These are phyloP conservation scores for Nicotiana knightiana DNA, from an alignment of 257 asterid species.

Conservation along the genomic window DNA sequence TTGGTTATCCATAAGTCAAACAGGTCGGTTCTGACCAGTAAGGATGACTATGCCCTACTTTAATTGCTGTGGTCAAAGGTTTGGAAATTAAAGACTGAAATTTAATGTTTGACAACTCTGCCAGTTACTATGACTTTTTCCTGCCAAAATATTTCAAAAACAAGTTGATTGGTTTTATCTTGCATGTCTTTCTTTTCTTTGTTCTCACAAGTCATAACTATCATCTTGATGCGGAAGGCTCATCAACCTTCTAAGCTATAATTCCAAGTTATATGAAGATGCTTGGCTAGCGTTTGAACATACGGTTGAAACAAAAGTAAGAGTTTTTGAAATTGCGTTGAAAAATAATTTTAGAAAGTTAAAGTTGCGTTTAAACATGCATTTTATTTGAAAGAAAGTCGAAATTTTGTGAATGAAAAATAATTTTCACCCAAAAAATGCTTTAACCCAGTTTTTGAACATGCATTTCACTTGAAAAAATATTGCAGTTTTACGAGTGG, in stretches of 20 bases:
- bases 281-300: too few relatives aligned
- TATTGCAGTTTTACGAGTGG: too few relatives aligned
- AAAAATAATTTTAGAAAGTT: too few relatives aligned
- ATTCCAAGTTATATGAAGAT: neutral
- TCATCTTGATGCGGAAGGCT: neutral
- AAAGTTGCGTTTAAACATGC: too few relatives aligned
- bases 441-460: too few relatives aligned
- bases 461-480: too few relatives aligned
- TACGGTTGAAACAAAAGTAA: too few relatives aligned
- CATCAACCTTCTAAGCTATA: neutral
- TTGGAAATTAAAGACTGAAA: neutral
- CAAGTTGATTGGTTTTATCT: neutral
- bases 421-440: too few relatives aligned
- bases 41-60: conserved; percentile 2
- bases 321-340: too few relatives aligned
- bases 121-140: conserved; percentile 2
- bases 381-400: too few relatives aligned
- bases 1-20: conserved; percentile 9
- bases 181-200: neutral
- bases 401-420: too few relatives aligned
- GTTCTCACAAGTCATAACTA: neutral
- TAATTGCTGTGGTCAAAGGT: conserved; percentile 14
- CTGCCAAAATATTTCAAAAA: neutral
- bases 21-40: neutral
- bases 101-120: neutral